Conservation (phyloP, 257 asterid genomes). For the Nyctanthes arbortristis region DNA sequence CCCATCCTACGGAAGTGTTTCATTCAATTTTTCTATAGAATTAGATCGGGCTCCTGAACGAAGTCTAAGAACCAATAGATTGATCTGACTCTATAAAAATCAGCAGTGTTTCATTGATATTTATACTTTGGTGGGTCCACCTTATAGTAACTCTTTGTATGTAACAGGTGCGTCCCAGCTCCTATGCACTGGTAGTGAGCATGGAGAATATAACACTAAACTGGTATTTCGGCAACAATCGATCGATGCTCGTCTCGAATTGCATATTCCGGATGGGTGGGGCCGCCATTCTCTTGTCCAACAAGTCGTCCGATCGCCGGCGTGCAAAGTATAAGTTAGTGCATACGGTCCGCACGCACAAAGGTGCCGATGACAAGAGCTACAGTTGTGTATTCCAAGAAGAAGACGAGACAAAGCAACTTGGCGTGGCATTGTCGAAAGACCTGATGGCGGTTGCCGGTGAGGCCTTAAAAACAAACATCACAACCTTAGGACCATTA, state of each 20-base stretch:
- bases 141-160: no score
- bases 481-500: slow-evolving; percentile 51
- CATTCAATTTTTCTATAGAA: no score
- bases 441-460: slow-evolving; percentile 58
- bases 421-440: slow-evolving; percentile 48
- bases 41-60: neutral
- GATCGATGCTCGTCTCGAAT: slow-evolving; percentile 66
- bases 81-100: neutral
- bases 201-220: slow-evolving; percentile 65
- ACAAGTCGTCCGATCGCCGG: slow-evolving; percentile 37
- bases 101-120: no score
- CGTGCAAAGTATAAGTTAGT: slow-evolving; percentile 65
- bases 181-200: slow-evolving; percentile 73
- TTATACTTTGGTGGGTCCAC: no score
- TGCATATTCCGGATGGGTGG: slow-evolving; percentile 82
- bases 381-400: slow-evolving; percentile 61
- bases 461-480: slow-evolving; percentile 51
- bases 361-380: slow-evolving; percentile 63
- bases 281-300: slow-evolving; percentile 68
- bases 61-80: neutral
- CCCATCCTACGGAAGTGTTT: no score
- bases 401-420: slow-evolving; percentile 41
- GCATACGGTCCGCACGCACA: slow-evolving; percentile 67
- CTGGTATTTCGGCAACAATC: slow-evolving; percentile 70
- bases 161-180: slow-evolving; percentile 63